Evolutionary conservation across 2,329 filamentous ascomycete species (phyloP).

Genomic region (Alternaria brassicicola): DNA sequence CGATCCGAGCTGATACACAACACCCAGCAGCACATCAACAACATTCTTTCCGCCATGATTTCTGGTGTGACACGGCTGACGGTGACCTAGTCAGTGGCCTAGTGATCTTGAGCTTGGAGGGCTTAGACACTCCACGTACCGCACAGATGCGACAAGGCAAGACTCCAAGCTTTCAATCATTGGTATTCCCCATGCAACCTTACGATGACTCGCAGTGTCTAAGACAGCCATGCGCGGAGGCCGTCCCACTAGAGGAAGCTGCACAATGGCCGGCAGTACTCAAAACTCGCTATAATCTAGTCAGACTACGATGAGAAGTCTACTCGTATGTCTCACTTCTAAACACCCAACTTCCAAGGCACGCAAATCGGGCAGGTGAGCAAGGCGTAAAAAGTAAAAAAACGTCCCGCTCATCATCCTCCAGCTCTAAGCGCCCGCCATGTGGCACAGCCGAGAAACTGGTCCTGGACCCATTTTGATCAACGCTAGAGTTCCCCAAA

Average conservation of each 20-base stretch:
- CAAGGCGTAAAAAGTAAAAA: constrained; percentile 9
- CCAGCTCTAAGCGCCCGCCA: constrained; percentile 12
- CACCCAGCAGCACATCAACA: not conserved
- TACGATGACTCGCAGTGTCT: not conserved
- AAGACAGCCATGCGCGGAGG: not conserved
- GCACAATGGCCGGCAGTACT: not conserved
- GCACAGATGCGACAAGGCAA: not conserved
- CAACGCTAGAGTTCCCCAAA: constrained; percentile 1
- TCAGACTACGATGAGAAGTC: not conserved
- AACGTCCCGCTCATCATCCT: constrained; percentile 8
- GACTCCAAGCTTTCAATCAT: not conserved
- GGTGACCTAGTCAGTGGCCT: not conserved
- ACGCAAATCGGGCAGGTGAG: constrained; percentile 2
- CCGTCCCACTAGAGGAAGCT: not conserved
- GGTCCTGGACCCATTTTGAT: constrained; percentile 1
- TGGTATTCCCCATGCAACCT: constrained; percentile 4
- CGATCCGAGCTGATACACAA: not conserved
- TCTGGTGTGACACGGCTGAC: not conserved
- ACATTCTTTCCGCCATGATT: not conserved
- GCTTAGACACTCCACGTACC: not conserved
- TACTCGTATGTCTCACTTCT: constrained; percentile 9
- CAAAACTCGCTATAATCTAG: not conserved
- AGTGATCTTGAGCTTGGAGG: not conserved
- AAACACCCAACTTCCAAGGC: constrained; percentile 1
- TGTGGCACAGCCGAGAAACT: constrained; percentile 7